Conservation (phyloP, 495 filamentous ascomycete genomes). For the Aspergillus carlsbadensis region DNA sequence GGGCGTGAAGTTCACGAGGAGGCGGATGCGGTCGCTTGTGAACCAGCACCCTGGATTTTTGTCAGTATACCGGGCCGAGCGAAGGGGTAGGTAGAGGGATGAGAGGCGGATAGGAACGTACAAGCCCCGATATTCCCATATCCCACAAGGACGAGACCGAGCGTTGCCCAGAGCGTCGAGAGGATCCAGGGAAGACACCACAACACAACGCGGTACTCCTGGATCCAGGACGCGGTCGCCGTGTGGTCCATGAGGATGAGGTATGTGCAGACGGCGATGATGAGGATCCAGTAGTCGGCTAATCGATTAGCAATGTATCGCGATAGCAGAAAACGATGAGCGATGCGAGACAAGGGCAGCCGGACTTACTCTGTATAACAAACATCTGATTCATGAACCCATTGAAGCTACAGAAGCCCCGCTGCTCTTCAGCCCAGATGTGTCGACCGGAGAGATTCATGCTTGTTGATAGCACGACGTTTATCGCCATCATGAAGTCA, state of each 20-base stretch:
- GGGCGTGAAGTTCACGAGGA: conserved; percentile 6
- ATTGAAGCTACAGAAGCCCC: conserved; percentile 4
- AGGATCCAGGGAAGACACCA: conserved; percentile 7
- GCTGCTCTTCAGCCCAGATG: conserved; percentile 4
- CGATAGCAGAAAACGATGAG: too few species aligned
- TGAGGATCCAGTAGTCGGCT: conserved; percentile 14
- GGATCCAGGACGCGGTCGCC: conserved; percentile 6
- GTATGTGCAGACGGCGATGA: conserved; percentile 10
- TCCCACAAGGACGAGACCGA: conserved; percentile 7
- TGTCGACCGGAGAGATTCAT: conserved; percentile 6
- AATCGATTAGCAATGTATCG: not conserved
- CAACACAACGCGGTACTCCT: conserved; percentile 5
- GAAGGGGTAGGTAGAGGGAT: too few species aligned
- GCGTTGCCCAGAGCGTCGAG: conserved; percentile 7
- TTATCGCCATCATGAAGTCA: conserved; percentile 11
- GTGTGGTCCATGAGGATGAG: conserved; percentile 13
- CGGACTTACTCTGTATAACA: conserved; percentile 10
- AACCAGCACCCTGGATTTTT: conserved; percentile 7
- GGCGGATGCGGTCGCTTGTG: conserved; percentile 7
- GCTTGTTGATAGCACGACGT: conserved; percentile 4
- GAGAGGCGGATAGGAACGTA: too few species aligned
- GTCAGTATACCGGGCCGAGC: too few species aligned
- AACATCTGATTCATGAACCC: conserved; percentile 13
- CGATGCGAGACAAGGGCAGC: too few species aligned
- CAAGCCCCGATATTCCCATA: conserved; percentile 8